Percentiles rank a stretch among this genome's conserved stretches.
phyloP scores from a whole-genome alignment of 441 rosid genomes.

The Lepidium campestre region DNA sequence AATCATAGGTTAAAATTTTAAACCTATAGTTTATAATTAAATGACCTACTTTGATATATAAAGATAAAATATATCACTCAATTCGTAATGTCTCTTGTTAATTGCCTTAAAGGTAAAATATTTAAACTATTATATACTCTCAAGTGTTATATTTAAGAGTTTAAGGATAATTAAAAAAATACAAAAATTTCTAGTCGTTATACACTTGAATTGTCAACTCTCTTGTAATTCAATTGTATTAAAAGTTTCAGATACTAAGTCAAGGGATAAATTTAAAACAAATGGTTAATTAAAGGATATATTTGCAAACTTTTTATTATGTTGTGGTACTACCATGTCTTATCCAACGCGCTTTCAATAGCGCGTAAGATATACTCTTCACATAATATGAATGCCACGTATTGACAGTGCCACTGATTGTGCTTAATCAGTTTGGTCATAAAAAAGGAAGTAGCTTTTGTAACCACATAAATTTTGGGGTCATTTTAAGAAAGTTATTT shows the following conservation, averaged over 20 bases:
- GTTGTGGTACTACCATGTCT: background rate
- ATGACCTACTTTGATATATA: too few species aligned
- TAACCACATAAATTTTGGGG: background rate
- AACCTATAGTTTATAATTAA: too few species aligned
- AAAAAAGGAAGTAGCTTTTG: background rate
- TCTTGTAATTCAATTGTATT: too few species aligned
- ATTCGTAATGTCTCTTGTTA: background rate
- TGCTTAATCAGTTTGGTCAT: background rate
- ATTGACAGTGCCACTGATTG: background rate
- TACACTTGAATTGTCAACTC: background rate
- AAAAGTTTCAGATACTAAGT: too few species aligned
- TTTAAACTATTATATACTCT: background rate
- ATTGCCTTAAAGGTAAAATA: background rate
- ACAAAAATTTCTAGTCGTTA: background rate
- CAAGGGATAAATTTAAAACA: background rate
- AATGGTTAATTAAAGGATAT: background rate
- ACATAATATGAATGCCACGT: conserved; percentile 7
- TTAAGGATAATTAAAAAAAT: background rate
- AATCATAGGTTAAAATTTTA: too few species aligned
- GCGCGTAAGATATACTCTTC: conserved; percentile 14
- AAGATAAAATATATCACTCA: too few species aligned
- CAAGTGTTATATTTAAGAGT: background rate
- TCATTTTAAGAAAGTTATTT: background rate
- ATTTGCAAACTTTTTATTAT: background rate
- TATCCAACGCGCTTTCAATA: conserved; percentile 1